Evolutionary conservation across 1,139 yeast species (phyloP).

Genomic region (Protomyces macrosporus): DNA sequence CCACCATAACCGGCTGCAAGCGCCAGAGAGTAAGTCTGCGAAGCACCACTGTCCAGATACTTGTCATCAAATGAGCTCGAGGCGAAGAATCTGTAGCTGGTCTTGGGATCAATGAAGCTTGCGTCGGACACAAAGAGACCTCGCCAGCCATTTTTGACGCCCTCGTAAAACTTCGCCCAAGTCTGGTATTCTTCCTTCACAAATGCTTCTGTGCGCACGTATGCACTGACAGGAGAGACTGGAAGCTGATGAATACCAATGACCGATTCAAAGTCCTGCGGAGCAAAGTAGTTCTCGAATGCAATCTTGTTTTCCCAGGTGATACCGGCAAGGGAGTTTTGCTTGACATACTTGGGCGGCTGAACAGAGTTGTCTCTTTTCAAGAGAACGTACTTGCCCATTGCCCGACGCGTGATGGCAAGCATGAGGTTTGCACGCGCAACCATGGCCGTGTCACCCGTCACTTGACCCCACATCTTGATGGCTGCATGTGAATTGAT

Average conservation of each 20-base stretch:
- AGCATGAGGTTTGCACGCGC: conserved; percentile 70
- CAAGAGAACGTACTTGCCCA: conserved; percentile 59
- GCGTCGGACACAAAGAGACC: neutral
- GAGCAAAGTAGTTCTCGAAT: conserved; percentile 79
- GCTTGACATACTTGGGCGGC: conserved; percentile 50
- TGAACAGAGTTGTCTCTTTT: conserved; percentile 53
- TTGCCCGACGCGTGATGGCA: conserved; percentile 55
- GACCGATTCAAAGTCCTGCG: conserved; percentile 64
- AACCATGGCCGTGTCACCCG: conserved; percentile 66
- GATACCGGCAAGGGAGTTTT: conserved; percentile 71
- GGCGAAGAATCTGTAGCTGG: no score
- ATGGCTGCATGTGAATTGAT: conserved; percentile 70
- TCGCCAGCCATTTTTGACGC: conserved; percentile 4
- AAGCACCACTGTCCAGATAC: no score
- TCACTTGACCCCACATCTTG: conserved; percentile 72
- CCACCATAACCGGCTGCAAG: no score
- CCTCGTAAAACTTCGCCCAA: neutral
- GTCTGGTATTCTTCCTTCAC: conserved; percentile 5
- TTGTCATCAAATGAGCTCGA: no score
- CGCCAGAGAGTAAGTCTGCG: no score
- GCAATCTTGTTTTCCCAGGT: conserved; percentile 49
- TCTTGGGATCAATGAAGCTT: neutral
- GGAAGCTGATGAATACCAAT: conserved; percentile 71
- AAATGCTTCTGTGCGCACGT: conserved; percentile 6
- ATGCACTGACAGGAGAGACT: conserved; percentile 8